phyloP scores from a whole-genome alignment of 352 stramenopile genomes.

The Pythium biforme region DNA sequence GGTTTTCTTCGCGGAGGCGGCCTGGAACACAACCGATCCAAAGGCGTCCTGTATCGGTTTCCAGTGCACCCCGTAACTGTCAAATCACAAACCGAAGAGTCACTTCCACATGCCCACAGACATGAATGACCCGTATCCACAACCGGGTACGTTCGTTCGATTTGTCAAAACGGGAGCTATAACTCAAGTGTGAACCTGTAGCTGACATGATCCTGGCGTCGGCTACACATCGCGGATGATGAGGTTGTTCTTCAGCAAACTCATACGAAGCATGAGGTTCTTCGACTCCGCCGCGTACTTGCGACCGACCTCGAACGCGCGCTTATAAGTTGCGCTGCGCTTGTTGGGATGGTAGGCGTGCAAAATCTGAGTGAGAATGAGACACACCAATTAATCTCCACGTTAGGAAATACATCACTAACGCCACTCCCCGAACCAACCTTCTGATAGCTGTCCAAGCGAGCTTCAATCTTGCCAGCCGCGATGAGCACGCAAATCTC shows the following conservation, averaged over 20 bases:
- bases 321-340: constrained; percentile 71
- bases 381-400: background rate
- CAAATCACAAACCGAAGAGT: constrained; percentile 4
- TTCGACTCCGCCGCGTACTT: constrained; percentile 83
- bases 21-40: background rate
- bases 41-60: background rate
- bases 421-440: constrained; percentile 22
- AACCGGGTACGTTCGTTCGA: background rate
- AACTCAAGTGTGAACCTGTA: background rate
- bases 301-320: constrained; percentile 74
- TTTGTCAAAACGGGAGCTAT: background rate
- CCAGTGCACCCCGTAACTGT: background rate
- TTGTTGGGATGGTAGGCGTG: constrained; percentile 81
- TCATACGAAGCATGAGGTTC: constrained; percentile 84
- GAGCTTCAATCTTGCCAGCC: constrained; percentile 65
- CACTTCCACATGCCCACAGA: background rate
- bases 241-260: constrained; percentile 83
- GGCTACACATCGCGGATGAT: constrained; percentile 70
- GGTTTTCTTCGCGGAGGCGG: background rate
- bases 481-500: constrained; percentile 81
- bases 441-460: constrained; percentile 89
- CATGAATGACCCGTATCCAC: background rate
- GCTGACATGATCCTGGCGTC: background rate
- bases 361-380: constrained; percentile 45
- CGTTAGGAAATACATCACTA: background rate